A percentile compares a stretch with the other conserved stretches of the same genome.
These are phyloP conservation scores for Thinopyrum elongatum DNA, from an alignment of 176 grass and related monocot species.

Conservation along the genomic window DNA sequence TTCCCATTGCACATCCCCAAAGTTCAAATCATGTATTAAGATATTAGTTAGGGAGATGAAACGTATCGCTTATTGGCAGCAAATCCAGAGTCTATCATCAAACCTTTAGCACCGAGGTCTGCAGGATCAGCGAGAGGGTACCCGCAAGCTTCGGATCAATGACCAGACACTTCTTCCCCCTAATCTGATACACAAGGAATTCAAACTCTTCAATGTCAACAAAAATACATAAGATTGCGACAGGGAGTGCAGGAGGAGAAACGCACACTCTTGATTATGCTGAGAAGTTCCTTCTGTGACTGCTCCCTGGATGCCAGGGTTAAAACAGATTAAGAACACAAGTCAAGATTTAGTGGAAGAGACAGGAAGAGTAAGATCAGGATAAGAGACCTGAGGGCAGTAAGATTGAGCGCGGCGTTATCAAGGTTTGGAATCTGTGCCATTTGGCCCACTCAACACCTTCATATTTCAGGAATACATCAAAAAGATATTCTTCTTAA, in stretches of 20 bases:
- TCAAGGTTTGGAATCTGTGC: conserved; percentile 92
- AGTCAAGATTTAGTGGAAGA: not conserved
- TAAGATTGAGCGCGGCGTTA: conserved; percentile 66
- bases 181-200: conserved; percentile 44
- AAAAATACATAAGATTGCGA: not conserved
- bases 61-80: not conserved
- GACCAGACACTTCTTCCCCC: conserved; percentile 77
- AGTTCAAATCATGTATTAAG: not conserved
- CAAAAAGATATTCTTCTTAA: not conserved
- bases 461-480: not conserved
- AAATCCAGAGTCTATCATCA: not conserved
- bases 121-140: conserved; percentile 64
- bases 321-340: not conserved
- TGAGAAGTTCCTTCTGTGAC: conserved; percentile 81
- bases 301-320: conserved; percentile 55
- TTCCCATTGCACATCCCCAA: not conserved
- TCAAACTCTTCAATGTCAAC: not conserved
- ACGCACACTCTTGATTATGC: conserved; percentile 70
- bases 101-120: conserved; percentile 76
- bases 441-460: conserved; percentile 36
- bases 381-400: conserved; percentile 49
- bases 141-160: conserved; percentile 86
- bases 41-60: not conserved
- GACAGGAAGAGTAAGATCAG: not conserved
- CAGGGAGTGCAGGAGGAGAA: not conserved